Conservation (phyloP, 73 alveolate genomes). For the Urostyla sp. region DNA sequence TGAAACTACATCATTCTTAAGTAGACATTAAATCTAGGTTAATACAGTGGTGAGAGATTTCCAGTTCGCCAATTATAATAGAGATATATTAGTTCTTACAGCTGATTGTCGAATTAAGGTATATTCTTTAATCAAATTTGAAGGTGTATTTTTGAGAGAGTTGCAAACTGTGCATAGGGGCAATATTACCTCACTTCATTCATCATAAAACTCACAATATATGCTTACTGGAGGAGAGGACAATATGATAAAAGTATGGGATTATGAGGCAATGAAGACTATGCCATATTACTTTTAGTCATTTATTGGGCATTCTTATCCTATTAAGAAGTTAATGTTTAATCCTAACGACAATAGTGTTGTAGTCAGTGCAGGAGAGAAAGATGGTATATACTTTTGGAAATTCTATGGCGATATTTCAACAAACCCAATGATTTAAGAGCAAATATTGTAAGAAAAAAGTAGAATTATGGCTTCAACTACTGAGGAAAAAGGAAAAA, state of each 20-base stretch:
- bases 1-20: constrained; percentile 55
- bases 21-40: constrained; percentile 27
- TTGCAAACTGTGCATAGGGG: constrained; percentile 82
- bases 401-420: constrained; percentile 81
- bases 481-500: not conserved
- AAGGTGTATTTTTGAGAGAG: constrained; percentile 82
- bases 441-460: not conserved
- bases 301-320: constrained; percentile 91
- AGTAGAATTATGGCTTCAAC: not conserved
- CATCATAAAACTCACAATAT: constrained; percentile 76
- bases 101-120: constrained; percentile 47
- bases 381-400: constrained; percentile 89
- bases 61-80: constrained; percentile 44
- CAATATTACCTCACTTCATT: constrained; percentile 64
- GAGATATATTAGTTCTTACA: constrained; percentile 55
- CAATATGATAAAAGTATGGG: constrained; percentile 88
- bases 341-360: constrained; percentile 80
- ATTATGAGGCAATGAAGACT: constrained; percentile 78
- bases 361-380: constrained; percentile 80
- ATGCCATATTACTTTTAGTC: constrained; percentile 81
- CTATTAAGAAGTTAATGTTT: constrained; percentile 73
- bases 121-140: constrained; percentile 64
- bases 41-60: constrained; percentile 15
- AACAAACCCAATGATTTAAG: constrained; percentile 17
- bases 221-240: constrained; percentile 89